These are phyloP conservation scores for Trichophyton verrucosum DNA, from an alignment of 2,329 filamentous ascomycete species.

Conservation along the genomic window DNA sequence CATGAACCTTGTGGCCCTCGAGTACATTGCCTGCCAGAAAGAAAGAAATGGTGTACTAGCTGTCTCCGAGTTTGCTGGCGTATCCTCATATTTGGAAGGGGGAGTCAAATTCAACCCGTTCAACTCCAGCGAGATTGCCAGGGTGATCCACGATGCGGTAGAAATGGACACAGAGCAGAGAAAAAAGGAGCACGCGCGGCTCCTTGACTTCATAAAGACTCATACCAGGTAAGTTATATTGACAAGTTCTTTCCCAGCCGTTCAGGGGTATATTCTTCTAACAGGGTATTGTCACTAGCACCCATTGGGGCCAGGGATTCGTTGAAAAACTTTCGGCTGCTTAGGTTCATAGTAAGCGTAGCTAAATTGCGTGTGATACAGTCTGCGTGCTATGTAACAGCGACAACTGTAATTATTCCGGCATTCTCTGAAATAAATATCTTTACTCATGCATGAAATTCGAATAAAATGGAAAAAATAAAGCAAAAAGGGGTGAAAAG, in stretches of 20 bases:
- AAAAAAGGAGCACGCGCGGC: conserved; percentile 65
- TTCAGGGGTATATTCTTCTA: background rate
- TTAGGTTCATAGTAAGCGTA: background rate
- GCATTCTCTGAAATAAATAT: background rate
- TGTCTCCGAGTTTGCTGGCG: conserved; percentile 88
- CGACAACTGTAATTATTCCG: background rate
- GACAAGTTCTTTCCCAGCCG: background rate
- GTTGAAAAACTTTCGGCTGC: conserved; percentile 7
- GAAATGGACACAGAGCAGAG: conserved; percentile 77
- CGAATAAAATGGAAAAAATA: background rate
- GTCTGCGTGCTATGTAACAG: background rate
- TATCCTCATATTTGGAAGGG: conserved; percentile 78
- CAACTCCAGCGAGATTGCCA: conserved; percentile 84
- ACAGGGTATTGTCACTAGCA: background rate
- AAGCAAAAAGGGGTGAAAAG: background rate
- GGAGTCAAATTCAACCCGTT: conserved; percentile 88
- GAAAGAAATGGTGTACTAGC: conserved; percentile 83
- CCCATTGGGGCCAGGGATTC: conserved; percentile 11
- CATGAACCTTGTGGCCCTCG: conserved; percentile 95
- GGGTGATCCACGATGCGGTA: conserved; percentile 73
- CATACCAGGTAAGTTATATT: conserved; percentile 56
- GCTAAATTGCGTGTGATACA: background rate
- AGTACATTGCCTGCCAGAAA: conserved; percentile 86
- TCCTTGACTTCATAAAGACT: conserved; percentile 80
- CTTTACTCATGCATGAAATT: background rate